phyloP scores from a whole-genome alignment of 108 stramenopile species.

The Pseudonitzschia delicatissima region DNA sequence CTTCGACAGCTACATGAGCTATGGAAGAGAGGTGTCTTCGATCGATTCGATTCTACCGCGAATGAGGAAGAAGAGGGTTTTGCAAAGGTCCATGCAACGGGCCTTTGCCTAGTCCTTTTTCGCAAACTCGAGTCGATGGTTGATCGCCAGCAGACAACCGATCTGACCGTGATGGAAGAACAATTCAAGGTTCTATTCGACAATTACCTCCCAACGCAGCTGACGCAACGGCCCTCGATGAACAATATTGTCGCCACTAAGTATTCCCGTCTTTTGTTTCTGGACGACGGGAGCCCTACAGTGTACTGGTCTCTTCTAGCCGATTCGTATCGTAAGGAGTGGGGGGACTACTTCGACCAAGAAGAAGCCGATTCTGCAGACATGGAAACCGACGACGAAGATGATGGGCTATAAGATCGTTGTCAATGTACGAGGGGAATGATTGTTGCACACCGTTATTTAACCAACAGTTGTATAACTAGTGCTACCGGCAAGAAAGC shows the following conservation, averaged over 20 bases:
- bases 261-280: not conserved
- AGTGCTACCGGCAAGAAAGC: too few species aligned
- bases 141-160: not conserved
- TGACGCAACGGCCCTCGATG: conserved; percentile 8
- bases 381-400: not conserved
- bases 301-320: conserved; percentile 8
- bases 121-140: not conserved
- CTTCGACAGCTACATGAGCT: not conserved
- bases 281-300: conserved; percentile 2
- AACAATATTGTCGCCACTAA: conserved; percentile 10
- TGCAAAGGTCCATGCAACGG: conserved; percentile 4
- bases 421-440: too few species aligned
- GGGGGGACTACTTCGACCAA: not conserved
- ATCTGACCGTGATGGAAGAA: not conserved
- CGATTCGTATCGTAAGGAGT: conserved; percentile 10
- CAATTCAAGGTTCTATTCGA: conserved; percentile 3
- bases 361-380: not conserved
- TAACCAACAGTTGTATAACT: too few species aligned
- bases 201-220: not conserved
- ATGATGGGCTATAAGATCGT: conserved; percentile 1
- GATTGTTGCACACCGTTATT: too few species aligned
- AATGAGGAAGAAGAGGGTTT: conserved; percentile 1
- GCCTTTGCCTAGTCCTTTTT: conserved; percentile 4
- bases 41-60: not conserved
- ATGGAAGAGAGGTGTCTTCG: conserved; percentile 2